Conservation (phyloP, 2,329 filamentous ascomycete genomes). For the Aspergillus phoenicis region DNA sequence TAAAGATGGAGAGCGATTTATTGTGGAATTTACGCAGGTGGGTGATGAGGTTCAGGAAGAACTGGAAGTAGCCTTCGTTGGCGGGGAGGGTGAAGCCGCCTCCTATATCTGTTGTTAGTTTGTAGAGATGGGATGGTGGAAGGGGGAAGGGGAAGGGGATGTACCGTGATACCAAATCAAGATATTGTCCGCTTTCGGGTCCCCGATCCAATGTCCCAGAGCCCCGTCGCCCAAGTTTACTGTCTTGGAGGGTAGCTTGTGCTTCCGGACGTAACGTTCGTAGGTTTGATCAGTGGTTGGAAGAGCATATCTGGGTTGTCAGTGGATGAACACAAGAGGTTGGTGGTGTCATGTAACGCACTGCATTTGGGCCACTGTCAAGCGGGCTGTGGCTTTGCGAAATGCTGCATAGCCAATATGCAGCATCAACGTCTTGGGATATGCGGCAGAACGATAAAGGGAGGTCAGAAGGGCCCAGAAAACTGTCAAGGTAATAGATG, state of each 20-base stretch:
- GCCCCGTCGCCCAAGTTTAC: conserved; percentile 39
- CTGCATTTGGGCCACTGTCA: conserved; percentile 35
- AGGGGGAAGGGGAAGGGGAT: background rate
- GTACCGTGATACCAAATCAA: conserved; percentile 45
- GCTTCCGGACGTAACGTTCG: conserved; percentile 29
- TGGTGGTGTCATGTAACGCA: conserved; percentile 14
- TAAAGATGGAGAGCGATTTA: conserved; percentile 53
- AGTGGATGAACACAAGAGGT: background rate
- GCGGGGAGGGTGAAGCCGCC: conserved; percentile 60
- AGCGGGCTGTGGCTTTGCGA: conserved; percentile 33
- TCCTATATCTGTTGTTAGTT: conserved; percentile 36
- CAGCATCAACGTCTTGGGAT: conserved; percentile 35
- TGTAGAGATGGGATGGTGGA: background rate
- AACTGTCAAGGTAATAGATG: conserved; percentile 28
- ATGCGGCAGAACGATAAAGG: conserved; percentile 29
- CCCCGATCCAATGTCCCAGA: conserved; percentile 43
- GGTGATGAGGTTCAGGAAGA: conserved; percentile 49
- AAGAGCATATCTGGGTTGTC: conserved; percentile 20
- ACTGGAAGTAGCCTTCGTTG: conserved; percentile 52
- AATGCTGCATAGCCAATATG: conserved; percentile 41
- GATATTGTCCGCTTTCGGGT: conserved; percentile 39
- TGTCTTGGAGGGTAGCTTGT: conserved; percentile 26
- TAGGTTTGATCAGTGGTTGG: conserved; percentile 35
- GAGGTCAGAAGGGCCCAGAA: conserved; percentile 34
- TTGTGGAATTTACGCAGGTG: conserved; percentile 38